These are phyloP conservation scores for Theileria sp. DNA, from an alignment of 169 alveolate species.

Conservation along the genomic window DNA sequence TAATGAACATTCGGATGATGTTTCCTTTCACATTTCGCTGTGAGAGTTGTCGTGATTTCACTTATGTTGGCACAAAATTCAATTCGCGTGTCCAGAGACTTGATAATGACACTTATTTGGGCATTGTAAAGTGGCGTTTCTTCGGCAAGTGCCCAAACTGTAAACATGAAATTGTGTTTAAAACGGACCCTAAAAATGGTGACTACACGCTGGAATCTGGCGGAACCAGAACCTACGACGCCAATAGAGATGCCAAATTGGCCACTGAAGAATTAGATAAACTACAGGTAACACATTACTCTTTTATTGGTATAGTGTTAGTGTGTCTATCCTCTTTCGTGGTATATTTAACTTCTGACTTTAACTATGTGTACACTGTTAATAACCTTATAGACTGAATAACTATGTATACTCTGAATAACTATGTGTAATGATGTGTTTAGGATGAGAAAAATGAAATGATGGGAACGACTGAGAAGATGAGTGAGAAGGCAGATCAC, in stretches of 20 bases:
- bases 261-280: slow-evolving; percentile 59
- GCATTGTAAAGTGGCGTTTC: slow-evolving; percentile 94
- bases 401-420: background rate
- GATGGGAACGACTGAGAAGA: slow-evolving; percentile 54
- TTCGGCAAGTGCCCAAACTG: slow-evolving; percentile 97
- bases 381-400: background rate
- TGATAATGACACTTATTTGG: slow-evolving; percentile 92
- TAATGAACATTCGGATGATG: slow-evolving; percentile 96
- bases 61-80: slow-evolving; percentile 98
- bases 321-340: no score
- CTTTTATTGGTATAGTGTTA: background rate
- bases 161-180: slow-evolving; percentile 92
- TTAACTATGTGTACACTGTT: background rate
- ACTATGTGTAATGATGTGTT: background rate
- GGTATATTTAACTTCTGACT: no score
- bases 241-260: slow-evolving; percentile 72
- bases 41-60: slow-evolving; percentile 92
- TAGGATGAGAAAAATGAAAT: slow-evolving; percentile 59
- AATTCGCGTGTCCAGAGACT: slow-evolving; percentile 91
- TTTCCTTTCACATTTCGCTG: slow-evolving; percentile 96
- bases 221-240: slow-evolving; percentile 84
- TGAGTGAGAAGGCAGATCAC: slow-evolving; percentile 66
- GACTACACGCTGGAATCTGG: slow-evolving; percentile 89
- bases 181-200: slow-evolving; percentile 88
- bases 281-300: slow-evolving; percentile 31